Base-by-base conservation (phyloP, 306 rosid species). In the Benincasa hispida region DNA sequence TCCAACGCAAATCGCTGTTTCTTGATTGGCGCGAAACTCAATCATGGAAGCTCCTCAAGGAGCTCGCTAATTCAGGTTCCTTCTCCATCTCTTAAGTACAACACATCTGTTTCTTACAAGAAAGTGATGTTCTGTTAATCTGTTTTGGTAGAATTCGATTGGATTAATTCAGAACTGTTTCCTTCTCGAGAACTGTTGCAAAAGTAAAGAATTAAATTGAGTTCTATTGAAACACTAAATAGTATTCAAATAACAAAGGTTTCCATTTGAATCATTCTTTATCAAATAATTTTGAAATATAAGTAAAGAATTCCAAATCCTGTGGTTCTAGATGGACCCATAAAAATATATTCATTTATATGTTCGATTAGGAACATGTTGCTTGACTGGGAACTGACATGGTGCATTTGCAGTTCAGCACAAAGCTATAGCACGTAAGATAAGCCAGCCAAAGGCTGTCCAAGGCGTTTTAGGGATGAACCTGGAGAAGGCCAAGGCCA, bases 41-140 rank as follows among this genome's bases (percentile, higher is more conserved):
- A 78, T 86, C 97, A 1, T 91, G 97, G 97, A 91, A 85, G 70
- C 77, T 91, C 42, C 88, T 89, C 45, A 89, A 91, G 85, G 86
- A 85, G 70, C 89, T 89, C 21, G 97, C 89, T 6, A 81, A 77
- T 85, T 91, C 94, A 85, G 91, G 93, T 87, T 58, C 41, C 27
- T 39, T n/a, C 22, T 53, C 32, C 12, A 5, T 28, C 77, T 12
- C 50, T 34, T 51, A 9, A 69, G 75, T 12, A 30, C 42, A 8
- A 2, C 59, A 72, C 27, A 8, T 47, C 14, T 41, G 13, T 47
- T 47, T 5, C 18, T 39, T 37, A 12, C 30, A 21, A 34, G 57
- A 41, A 42, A 21, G 25, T 69, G 25, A 61, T 61, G 42, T 15
- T 24, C 45, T 45, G 17, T 69, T 1, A 41, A 45, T 24, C 24